phyloP scores from a whole-genome alignment of 1,284 basidiomycete species.

The Heterobasidion annosum region DNA sequence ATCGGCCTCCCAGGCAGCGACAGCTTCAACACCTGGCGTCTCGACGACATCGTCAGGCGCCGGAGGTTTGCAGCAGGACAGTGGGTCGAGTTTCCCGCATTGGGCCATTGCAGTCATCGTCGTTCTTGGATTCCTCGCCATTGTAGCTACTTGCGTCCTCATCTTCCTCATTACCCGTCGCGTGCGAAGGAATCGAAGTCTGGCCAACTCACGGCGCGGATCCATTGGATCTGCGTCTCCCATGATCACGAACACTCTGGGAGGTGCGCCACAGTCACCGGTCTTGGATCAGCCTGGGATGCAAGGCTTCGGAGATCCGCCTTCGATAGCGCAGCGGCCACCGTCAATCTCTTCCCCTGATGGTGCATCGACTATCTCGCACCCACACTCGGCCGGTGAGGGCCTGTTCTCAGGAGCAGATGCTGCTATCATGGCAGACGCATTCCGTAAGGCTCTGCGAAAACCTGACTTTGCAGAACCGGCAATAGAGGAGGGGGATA shows the following conservation, averaged over 20 bases:
- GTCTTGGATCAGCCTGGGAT: slow-evolving; percentile 22
- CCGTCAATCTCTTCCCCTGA: slow-evolving; percentile 41
- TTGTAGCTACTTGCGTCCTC: slow-evolving; percentile 56
- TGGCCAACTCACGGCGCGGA: slow-evolving; percentile 46
- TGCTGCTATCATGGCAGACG: slow-evolving; percentile 82
- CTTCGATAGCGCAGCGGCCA: slow-evolving; percentile 25
- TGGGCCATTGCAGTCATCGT: slow-evolving; percentile 88
- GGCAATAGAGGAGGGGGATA: slow-evolving; percentile 61
- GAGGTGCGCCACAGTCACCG: slow-evolving; percentile 41
- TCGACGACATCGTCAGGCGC: slow-evolving; percentile 5
- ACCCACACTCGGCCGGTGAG: slow-evolving; percentile 46
- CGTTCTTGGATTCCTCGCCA: slow-evolving; percentile 72
- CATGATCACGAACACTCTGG: slow-evolving; percentile 60
- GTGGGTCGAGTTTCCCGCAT: slow-evolving; percentile 48
- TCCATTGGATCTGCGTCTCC: slow-evolving; percentile 73
- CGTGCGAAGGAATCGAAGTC: slow-evolving; percentile 39
- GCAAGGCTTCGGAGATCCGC: slow-evolving; percentile 9
- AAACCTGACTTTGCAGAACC: slow-evolving; percentile 72
- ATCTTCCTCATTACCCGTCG: slow-evolving; percentile 65
- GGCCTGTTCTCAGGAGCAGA: slow-evolving; percentile 73
- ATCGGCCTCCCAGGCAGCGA: neutral
- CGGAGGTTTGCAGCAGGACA: slow-evolving; percentile 38
- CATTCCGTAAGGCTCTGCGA: slow-evolving; percentile 73
- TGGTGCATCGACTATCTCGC: slow-evolving; percentile 60
- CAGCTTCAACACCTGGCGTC: neutral